Percentiles rank a stretch among this genome's conserved stretches.
Conservation (phyloP, 1,139 yeast genomes). For the Meyerozyma elateridarum region DNA sequence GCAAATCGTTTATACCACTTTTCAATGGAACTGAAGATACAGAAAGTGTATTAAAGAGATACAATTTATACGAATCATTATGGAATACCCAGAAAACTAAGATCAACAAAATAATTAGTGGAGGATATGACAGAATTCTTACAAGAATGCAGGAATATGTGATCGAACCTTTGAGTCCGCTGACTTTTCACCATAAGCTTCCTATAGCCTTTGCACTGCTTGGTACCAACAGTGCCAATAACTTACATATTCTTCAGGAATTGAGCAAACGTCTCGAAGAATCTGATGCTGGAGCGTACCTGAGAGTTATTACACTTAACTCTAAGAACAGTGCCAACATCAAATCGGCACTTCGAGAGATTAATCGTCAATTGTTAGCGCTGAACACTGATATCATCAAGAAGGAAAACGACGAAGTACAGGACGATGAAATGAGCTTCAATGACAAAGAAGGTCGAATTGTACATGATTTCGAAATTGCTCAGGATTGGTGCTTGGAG, state of each 20-base stretch:
- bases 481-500: slow-evolving; percentile 40
- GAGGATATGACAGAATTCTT: slow-evolving; percentile 36
- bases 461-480: slow-evolving; percentile 49
- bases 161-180: slow-evolving; percentile 9
- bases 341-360: slow-evolving; percentile 34
- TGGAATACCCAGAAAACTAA: slow-evolving; percentile 35
- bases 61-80: slow-evolving; percentile 30
- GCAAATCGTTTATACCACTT: slow-evolving; percentile 28
- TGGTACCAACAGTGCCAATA: slow-evolving; percentile 57
- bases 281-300: slow-evolving; percentile 10
- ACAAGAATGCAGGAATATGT: slow-evolving; percentile 28
- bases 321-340: slow-evolving; percentile 41
- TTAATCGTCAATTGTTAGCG: slow-evolving; percentile 29
- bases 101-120: slow-evolving; percentile 34
- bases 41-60: slow-evolving; percentile 31
- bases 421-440: slow-evolving; percentile 9
- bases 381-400: slow-evolving; percentile 7
- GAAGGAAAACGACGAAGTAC: slow-evolving; percentile 13
- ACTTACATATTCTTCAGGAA: slow-evolving; percentile 42
- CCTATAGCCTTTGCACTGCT: slow-evolving; percentile 45
- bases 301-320: slow-evolving; percentile 33
- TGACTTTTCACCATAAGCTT: slow-evolving; percentile 20
- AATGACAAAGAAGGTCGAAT: slow-evolving; percentile 23
- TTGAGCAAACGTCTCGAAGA: slow-evolving; percentile 24
- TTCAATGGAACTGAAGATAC: slow-evolving; percentile 38